These are phyloP conservation scores for Blastocystis sp. DNA, from an alignment of 352 stramenopile species.

Conservation along the genomic window DNA sequence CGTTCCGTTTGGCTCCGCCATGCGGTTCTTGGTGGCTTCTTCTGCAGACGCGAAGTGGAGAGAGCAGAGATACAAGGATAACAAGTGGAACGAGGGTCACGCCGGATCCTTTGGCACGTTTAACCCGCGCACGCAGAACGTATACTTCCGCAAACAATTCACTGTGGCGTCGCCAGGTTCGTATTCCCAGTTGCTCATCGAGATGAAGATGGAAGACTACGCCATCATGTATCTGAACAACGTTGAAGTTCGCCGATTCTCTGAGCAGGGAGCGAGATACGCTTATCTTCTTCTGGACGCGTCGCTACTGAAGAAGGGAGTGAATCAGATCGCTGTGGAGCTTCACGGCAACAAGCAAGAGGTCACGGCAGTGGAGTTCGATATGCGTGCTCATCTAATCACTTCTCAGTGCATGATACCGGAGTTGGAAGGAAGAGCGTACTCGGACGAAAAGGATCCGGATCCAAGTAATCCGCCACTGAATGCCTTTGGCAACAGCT, in stretches of 20 bases:
- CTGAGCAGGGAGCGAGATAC: neutral
- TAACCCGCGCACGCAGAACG: neutral
- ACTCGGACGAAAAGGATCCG: neutral
- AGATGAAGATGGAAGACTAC: neutral
- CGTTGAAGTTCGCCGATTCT: neutral
- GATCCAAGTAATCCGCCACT: neutral
- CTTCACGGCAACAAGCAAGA: neutral
- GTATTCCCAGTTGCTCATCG: neutral
- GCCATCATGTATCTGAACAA: neutral
- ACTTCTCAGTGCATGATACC: neutral
- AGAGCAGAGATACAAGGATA: neutral
- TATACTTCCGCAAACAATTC: neutral
- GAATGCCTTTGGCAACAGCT: neutral
- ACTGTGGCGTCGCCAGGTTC: neutral
- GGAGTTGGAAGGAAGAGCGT: neutral
- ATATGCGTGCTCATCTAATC: neutral
- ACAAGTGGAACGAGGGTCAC: neutral
- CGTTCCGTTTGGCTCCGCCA: neutral
- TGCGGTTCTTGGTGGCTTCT: neutral
- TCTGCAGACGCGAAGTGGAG: neutral
- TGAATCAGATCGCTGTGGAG: neutral
- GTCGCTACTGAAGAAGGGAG: neutral
- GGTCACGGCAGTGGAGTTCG: neutral
- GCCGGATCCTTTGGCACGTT: neutral
- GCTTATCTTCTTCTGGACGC: neutral